These are phyloP conservation scores for Coemansia sp. DNA, from an alignment of 192 early-diverging fungal species.

Conservation along the genomic window DNA sequence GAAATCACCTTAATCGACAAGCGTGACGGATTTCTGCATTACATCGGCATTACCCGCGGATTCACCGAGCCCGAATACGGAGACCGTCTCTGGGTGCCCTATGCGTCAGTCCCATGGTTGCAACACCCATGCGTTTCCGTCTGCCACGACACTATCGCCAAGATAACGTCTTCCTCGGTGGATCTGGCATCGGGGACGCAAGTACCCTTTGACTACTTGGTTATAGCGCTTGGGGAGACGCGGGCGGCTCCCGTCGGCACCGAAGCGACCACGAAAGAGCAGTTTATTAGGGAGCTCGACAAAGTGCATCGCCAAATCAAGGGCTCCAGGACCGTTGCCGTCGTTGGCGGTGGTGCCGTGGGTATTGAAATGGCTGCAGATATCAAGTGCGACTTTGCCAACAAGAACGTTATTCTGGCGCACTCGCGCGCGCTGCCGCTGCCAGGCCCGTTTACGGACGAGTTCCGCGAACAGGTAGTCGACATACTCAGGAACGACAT, in stretches of 20 bases:
- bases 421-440: constrained; percentile 37
- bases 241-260: constrained; percentile 45
- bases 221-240: constrained; percentile 56
- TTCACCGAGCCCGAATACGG: constrained; percentile 54
- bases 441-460: constrained; percentile 36
- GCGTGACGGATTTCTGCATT: constrained; percentile 58
- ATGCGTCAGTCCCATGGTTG: constrained; percentile 39
- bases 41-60: constrained; percentile 53
- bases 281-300: constrained; percentile 19
- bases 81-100: constrained; percentile 56
- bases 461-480: constrained; percentile 20
- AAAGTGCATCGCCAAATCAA: constrained; percentile 44
- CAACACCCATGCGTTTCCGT: constrained; percentile 41
- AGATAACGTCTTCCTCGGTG: constrained; percentile 38
- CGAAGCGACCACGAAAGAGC: constrained; percentile 20
- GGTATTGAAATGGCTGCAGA: constrained; percentile 80
- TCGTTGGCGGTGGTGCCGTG: constrained; percentile 74
- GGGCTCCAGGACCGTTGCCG: constrained; percentile 49
- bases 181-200: constrained; percentile 21
- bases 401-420: constrained; percentile 41
- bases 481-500: constrained; percentile 22
- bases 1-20: constrained; percentile 59
- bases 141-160: constrained; percentile 36
- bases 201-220: constrained; percentile 52
- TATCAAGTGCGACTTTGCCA: constrained; percentile 40